phyloP scores from a whole-genome alignment of 225 moss, liverwort and hornwort species.

The Climacium dendroides region DNA sequence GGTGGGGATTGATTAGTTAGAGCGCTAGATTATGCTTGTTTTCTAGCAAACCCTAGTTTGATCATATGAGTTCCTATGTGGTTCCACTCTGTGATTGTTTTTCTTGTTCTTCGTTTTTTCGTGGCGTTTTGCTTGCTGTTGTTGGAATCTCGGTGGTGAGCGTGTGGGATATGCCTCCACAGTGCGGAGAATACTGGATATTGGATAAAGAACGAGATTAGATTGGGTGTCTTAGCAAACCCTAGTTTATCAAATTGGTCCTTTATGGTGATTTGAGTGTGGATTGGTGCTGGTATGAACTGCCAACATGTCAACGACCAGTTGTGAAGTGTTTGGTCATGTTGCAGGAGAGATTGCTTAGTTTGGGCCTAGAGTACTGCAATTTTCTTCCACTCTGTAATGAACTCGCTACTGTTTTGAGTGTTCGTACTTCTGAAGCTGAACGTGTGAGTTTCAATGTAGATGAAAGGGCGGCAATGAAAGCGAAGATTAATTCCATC shows the following conservation, averaged over 20 bases:
- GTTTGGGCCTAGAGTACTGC: background rate
- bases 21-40: background rate
- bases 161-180: background rate
- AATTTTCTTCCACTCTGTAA: background rate
- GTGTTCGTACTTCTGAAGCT: background rate
- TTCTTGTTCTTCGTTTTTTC: background rate
- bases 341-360: background rate
- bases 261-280: background rate
- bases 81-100: background rate
- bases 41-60: background rate
- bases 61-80: background rate
- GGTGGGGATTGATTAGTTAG: background rate
- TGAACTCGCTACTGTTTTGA: background rate
- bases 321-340: background rate
- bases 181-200: background rate
- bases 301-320: background rate
- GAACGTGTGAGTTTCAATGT: background rate
- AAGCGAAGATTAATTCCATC: constrained; percentile 77
- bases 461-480: constrained; percentile 51
- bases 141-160: background rate
- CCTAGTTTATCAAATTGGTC: background rate
- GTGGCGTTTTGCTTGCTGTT: background rate
- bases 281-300: background rate
- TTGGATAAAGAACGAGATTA: background rate
- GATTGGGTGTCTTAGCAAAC: background rate